Evolutionary conservation across 805 yeast species (phyloP), one percentile per base, ranked within the genome.

Genomic region (Priceomyces castillae): DNA sequence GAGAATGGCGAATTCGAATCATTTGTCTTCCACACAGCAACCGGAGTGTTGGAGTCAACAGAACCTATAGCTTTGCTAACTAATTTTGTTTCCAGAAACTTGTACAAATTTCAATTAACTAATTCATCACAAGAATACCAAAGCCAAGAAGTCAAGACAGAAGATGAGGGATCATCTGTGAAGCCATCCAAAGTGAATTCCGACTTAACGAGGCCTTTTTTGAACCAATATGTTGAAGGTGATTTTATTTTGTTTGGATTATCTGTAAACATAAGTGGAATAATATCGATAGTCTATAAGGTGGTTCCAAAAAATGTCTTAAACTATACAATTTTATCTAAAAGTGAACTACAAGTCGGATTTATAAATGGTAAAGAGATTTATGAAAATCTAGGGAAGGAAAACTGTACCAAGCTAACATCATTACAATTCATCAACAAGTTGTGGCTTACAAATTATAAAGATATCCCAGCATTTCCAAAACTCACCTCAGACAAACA

Each of bases 221-320:
- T 62, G 25, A 53, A 49, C 23, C 56, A 53, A 5, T 45, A 47
- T 2, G 44, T 54, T 5, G 70, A 60, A 28, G 71, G 69, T 1
- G 50, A 51, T 19, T 54, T 65, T 19, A 47, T 60, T 7, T 58
- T 54, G 30, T 61, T 56, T 31, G 67, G 64, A 2, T 50, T 51
- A 15, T 51, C 51, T 10, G 35, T 53, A 16, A 45, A 48, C 16
- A 34, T 40, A 7, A 50, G 49, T 37, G 62, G 61, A 4, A 37
- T 63, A 4, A 17, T 59, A 11, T 44, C 60, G 4, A 33, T 65
- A 1, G 52, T 54, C 2, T 62, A 58, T 43, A 58, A 59, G 37
- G 43, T 58, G 3, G 43, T 49, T 3, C 67, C 70, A 6, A 60
- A 55, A 25, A 54, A 59, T 40, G 55, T 53, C 7, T 41, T 65